Base-by-base conservation (phyloP, 495 filamentous ascomycete genomes). In the Astrothelium subdiscretum region DNA sequence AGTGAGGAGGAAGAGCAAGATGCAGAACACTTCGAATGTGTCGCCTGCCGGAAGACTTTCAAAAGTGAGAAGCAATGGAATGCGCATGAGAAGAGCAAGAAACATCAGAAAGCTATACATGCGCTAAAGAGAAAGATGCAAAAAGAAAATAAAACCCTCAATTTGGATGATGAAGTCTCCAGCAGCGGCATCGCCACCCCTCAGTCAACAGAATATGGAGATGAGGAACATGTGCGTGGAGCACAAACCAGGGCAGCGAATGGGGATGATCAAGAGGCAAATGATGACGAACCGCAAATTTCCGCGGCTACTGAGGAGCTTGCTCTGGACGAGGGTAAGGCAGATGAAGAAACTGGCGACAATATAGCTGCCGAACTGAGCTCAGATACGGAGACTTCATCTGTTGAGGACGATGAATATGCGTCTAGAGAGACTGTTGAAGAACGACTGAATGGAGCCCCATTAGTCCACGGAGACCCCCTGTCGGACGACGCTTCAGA, bases 1-100 rank as follows among this genome's bases (percentile, higher is more conserved):
- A 67, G 78, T 54, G 85, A 83, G 72, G 77, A 80, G 67, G 79
- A 67, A 31, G 77, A 81, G 65, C 71, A 71, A 24, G 79, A 80
- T 61, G 71, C 80, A 59, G 78, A 86, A 63, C 75, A 80, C 32
- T 88, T 90, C 61, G 94, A 97, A 70, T 99, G 94, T 71, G 85
- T 97, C 59, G 88, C 88, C 24, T 99, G 94, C 71, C 81, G 83
- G 68, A 99, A 99, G 75, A 86, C 67, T 2, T 99, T 97, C 79
- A 95, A 95, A 71, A 96, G 91, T 62, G 86, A 96, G 69, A 89
- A 88, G 66, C 94, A 97, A 67, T 92, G 85, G 63, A 85, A 92
- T 70, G 84, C 88, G n/a, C 94, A 99, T 69, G 92, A 97, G 75
- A 88, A 86, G 73, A 96, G 91, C 76, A 97, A 95, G 70, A 97